Percentiles rank a stretch among this genome's conserved stretches.
Evolutionary conservation across 495 filamentous ascomycete genomes (phyloP).

Genomic region (Penicillium mononematosum): DNA sequence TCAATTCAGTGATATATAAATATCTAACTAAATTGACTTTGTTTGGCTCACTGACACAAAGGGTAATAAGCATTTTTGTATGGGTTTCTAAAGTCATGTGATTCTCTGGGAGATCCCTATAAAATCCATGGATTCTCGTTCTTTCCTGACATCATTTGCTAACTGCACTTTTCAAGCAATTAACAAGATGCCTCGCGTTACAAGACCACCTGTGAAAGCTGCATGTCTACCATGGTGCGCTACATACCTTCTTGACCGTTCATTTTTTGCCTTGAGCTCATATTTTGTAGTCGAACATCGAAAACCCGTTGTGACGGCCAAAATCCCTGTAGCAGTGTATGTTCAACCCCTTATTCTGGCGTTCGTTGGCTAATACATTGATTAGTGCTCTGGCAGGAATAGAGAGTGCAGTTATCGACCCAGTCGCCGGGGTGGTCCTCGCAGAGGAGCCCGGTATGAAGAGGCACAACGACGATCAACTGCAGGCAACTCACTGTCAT

Average conservation of each 20-base stretch:
- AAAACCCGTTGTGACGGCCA: slow-evolving; percentile 53
- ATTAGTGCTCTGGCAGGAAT: slow-evolving; percentile 42
- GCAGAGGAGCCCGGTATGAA: slow-evolving; percentile 29
- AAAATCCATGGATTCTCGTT: no score
- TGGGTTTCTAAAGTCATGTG: no score
- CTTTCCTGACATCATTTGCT: background rate
- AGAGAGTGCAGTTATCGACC: slow-evolving; percentile 48
- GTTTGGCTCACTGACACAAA: no score
- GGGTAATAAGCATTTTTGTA: no score
- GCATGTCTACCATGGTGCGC: slow-evolving; percentile 55
- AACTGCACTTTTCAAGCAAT: background rate
- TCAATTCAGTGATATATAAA: no score
- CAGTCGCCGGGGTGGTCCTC: slow-evolving; percentile 50
- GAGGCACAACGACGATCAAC: slow-evolving; percentile 9
- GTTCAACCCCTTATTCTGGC: slow-evolving; percentile 6
- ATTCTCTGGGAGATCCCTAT: no score
- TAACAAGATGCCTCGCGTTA: slow-evolving; percentile 13
- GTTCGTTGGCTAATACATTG: background rate
- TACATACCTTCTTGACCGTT: background rate
- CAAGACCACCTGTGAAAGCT: slow-evolving; percentile 48
- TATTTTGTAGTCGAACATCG: slow-evolving; percentile 43
- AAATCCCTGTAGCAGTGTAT: slow-evolving; percentile 48
- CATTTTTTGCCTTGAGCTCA: slow-evolving; percentile 13
- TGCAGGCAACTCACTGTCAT: background rate
- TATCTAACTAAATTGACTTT: no score